Conservation (phyloP, 768 basidiomycete genomes). For the Omphalotus guepiniiformis region DNA sequence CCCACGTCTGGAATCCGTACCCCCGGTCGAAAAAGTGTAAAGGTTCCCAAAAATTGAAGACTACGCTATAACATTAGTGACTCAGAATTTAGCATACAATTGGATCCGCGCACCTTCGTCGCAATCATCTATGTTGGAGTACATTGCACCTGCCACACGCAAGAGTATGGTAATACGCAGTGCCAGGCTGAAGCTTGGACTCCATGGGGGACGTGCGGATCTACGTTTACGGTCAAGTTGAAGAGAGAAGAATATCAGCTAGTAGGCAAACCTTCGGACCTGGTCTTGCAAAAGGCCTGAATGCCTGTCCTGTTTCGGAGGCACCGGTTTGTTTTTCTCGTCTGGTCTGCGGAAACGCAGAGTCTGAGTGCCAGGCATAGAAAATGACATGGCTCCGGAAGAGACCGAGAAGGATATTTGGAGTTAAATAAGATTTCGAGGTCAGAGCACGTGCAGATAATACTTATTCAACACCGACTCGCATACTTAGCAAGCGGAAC, state of each 20-base stretch:
- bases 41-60: slow-evolving; percentile 99
- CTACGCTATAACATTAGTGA: slow-evolving; percentile 37
- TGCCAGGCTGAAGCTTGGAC: slow-evolving; percentile 79
- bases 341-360: slow-evolving; percentile 49
- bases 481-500: slow-evolving; percentile 1
- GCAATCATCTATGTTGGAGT: slow-evolving; percentile 90
- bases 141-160: slow-evolving; percentile 86
- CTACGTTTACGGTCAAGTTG: slow-evolving; percentile 28
- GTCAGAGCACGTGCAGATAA: background rate
- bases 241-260: background rate
- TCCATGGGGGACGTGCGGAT: slow-evolving; percentile 75
- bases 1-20: slow-evolving; percentile 97
- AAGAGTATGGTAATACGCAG: slow-evolving; percentile 79
- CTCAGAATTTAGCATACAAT: background rate
- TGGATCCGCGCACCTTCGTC: slow-evolving; percentile 72
- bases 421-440: background rate
- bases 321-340: slow-evolving; percentile 26
- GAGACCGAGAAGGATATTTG: background rate
- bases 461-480: background rate
- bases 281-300: slow-evolving; percentile 77
- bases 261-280: slow-evolving; percentile 54
- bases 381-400: background rate
- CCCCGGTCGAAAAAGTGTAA: slow-evolving; percentile 87
- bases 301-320: slow-evolving; percentile 34
- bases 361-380: slow-evolving; percentile 26